Evolutionary conservation across 768 basidiomycete genomes (phyloP).

Genomic region (Trametes cinnabarina): DNA sequence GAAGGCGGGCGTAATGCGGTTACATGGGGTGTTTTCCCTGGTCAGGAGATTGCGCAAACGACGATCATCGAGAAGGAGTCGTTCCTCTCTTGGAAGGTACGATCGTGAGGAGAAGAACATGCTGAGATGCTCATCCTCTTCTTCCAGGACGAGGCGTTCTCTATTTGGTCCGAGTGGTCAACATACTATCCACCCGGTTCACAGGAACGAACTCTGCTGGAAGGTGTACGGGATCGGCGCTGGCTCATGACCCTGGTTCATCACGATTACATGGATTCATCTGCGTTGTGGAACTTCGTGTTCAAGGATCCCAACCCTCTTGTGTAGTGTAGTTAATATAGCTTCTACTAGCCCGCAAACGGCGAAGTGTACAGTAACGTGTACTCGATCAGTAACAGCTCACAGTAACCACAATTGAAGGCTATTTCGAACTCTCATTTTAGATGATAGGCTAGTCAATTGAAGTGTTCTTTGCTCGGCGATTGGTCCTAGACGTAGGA

Average conservation of each 20-base stretch:
- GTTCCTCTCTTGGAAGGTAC: slow-evolving; percentile 95
- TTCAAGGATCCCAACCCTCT: slow-evolving; percentile 35
- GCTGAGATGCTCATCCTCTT: neutral
- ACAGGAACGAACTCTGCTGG: slow-evolving; percentile 67
- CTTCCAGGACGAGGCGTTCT: slow-evolving; percentile 88
- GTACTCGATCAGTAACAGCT: too few relatives aligned
- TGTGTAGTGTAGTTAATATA: too few relatives aligned
- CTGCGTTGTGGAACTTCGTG: slow-evolving; percentile 85
- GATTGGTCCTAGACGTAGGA: too few relatives aligned
- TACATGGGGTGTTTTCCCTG: slow-evolving; percentile 98
- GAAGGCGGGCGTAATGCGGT: slow-evolving; percentile 87
- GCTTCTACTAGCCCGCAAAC: too few relatives aligned
- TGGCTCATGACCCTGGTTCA: slow-evolving; percentile 94
- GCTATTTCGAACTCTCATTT: too few relatives aligned
- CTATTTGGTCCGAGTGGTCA: slow-evolving; percentile 95
- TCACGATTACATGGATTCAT: slow-evolving; percentile 82
- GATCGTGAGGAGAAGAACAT: slow-evolving; percentile 10
- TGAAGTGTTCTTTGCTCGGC: too few relatives aligned
- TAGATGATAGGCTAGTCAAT: too few relatives aligned
- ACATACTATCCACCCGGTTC: slow-evolving; percentile 79
- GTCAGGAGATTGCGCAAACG: slow-evolving; percentile 92
- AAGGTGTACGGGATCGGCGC: slow-evolving; percentile 63
- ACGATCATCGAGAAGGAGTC: slow-evolving; percentile 96
- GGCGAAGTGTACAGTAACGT: too few relatives aligned
- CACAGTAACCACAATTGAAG: too few relatives aligned